Percentiles rank a stretch among this genome's conserved stretches.
Evolutionary conservation across 2,329 filamentous ascomycete species (phyloP).

Genomic region (Colletotrichum spaethianum): DNA sequence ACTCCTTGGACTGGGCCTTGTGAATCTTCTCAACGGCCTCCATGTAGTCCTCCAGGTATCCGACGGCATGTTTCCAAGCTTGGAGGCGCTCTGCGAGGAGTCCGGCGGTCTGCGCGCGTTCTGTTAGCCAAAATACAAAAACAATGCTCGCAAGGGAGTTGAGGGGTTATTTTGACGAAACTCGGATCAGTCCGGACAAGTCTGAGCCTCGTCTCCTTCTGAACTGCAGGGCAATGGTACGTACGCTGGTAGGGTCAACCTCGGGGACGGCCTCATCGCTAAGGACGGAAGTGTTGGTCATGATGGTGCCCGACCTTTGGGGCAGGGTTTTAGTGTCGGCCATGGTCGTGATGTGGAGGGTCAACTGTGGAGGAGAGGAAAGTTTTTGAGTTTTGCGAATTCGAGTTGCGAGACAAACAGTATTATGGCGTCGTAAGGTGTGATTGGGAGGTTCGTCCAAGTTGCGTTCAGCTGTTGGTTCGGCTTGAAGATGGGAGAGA

Average conservation of each 20-base stretch:
- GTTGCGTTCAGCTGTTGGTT: background rate
- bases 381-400: background rate
- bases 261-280: constrained; percentile 72
- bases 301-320: constrained; percentile 61
- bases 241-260: constrained; percentile 70
- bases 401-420: background rate
- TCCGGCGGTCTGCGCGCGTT: constrained; percentile 73
- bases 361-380: constrained; percentile 5
- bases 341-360: constrained; percentile 49
- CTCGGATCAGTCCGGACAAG: background rate
- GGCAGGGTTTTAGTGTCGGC: constrained; percentile 55
- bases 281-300: constrained; percentile 38
- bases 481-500: background rate
- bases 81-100: constrained; percentile 89
- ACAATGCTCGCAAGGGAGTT: background rate
- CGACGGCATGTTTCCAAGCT: constrained; percentile 96
- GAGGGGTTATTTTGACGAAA: background rate
- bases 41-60: constrained; percentile 92
- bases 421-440: background rate
- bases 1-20: constrained; percentile 89
- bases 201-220: background rate
- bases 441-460: background rate
- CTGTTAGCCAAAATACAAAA: constrained; percentile 22
- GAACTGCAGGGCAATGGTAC: constrained; percentile 45
- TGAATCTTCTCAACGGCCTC: constrained; percentile 88